phyloP scores from a whole-genome alignment of 2,329 filamentous ascomycete species.

The Metarhizium rileyi region DNA sequence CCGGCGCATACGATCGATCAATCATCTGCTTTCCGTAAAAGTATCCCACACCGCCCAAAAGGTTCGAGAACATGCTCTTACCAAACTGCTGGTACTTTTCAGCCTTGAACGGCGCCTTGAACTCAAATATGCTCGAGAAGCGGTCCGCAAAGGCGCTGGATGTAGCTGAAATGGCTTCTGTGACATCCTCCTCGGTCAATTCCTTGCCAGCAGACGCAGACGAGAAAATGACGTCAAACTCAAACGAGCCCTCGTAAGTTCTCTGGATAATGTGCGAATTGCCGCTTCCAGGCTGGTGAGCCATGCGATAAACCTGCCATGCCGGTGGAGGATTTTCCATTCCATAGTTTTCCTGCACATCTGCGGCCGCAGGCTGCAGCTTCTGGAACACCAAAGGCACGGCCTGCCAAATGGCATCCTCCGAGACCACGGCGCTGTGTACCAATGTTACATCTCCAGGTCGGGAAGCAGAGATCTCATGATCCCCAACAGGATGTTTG shows the following conservation, averaged over 20 bases:
- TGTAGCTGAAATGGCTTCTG: constrained; percentile 55
- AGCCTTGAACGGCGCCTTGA: constrained; percentile 65
- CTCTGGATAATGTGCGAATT: constrained; percentile 89
- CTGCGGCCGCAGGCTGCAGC: constrained; percentile 39
- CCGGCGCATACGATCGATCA: constrained; percentile 81
- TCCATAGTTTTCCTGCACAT: constrained; percentile 38
- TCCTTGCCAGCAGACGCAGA: constrained; percentile 57
- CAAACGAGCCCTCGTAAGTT: constrained; percentile 79
- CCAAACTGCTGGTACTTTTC: constrained; percentile 70
- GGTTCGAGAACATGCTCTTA: constrained; percentile 86
- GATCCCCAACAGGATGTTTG: constrained; percentile 51
- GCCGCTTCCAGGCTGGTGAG: constrained; percentile 56
- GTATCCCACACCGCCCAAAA: constrained; percentile 89
- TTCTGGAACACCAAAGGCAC: constrained; percentile 54
- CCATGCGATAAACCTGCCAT: constrained; percentile 74
- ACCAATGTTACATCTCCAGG: constrained; percentile 70
- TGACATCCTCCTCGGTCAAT: constrained; percentile 52
- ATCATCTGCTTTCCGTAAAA: constrained; percentile 85
- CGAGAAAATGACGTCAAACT: constrained; percentile 87
- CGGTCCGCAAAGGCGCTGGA: constrained; percentile 62
- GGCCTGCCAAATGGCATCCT: constrained; percentile 71
- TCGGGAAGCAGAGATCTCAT: constrained; percentile 57
- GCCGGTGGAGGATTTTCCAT: constrained; percentile 67
- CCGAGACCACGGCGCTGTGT: constrained; percentile 55
- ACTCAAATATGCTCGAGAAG: constrained; percentile 57